Evolutionary conservation across 495 filamentous ascomycete species (phyloP).

Genomic region (Tuber indicum): DNA sequence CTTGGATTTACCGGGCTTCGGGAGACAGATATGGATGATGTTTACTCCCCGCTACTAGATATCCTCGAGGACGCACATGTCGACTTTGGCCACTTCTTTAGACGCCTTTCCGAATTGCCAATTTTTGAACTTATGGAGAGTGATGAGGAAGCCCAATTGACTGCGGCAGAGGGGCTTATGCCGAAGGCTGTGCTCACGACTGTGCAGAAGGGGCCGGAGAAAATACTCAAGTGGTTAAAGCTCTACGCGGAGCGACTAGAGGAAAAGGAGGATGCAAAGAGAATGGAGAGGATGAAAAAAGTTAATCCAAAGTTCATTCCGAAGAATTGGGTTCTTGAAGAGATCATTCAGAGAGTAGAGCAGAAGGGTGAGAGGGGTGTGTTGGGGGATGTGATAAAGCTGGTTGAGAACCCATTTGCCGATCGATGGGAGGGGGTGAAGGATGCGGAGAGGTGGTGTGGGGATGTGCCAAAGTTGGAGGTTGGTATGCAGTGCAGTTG

Average conservation of each 20-base stretch:
- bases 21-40: slow-evolving; percentile 64
- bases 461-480: slow-evolving; percentile 71
- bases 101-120: slow-evolving; percentile 57
- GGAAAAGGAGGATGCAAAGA: slow-evolving; percentile 52
- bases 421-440: slow-evolving; percentile 72
- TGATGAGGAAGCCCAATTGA: slow-evolving; percentile 52
- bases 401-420: slow-evolving; percentile 75
- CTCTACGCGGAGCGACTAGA: slow-evolving; percentile 59
- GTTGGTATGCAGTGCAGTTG: slow-evolving; percentile 90
- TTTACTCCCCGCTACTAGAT: slow-evolving; percentile 77
- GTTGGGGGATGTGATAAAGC: slow-evolving; percentile 64
- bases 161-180: slow-evolving; percentile 51
- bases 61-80: slow-evolving; percentile 69
- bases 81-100: slow-evolving; percentile 90
- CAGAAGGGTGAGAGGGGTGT: slow-evolving; percentile 74
- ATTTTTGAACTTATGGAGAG: slow-evolving; percentile 56
- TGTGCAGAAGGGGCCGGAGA: slow-evolving; percentile 52
- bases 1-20: slow-evolving; percentile 63
- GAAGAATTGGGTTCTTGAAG: slow-evolving; percentile 84
- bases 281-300: slow-evolving; percentile 66
- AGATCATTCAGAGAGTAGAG: slow-evolving; percentile 82
- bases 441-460: slow-evolving; percentile 68
- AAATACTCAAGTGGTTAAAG: slow-evolving; percentile 68
- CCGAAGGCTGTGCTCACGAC: slow-evolving; percentile 38
- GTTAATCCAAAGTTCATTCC: slow-evolving; percentile 91